Base-by-base conservation (phyloP, 208 protist species). In the Naegleria lovaniensis region DNA sequence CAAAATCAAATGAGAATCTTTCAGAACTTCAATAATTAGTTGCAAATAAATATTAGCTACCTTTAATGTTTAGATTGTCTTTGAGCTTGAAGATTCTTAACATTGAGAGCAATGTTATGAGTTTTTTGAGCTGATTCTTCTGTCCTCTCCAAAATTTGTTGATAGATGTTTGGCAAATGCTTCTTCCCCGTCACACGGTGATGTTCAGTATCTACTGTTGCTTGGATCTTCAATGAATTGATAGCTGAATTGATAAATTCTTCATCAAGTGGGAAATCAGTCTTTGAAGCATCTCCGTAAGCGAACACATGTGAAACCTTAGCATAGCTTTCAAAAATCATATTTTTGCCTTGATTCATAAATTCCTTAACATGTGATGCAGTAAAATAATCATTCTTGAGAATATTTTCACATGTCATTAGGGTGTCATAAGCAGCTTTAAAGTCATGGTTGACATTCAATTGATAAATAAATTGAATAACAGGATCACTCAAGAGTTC, bases 391-490 rank as follows among this genome's bases (percentile, higher is more conserved):
- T 79, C 67, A 79, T 79, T 79, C 67, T 79, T 79, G 1, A 79
- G 6, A 9, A 79, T 36, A 9, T 25, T 36, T 79, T 79, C 67
- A 79, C 25, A 79, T 25, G 67, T 33, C 7, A 79, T 36, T 6
- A 79, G 29, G 36, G 29, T n/a, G 0, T 79, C 67, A 79, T 79
- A n/a, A 13, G 67, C 67, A 29, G 16, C 29, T 25, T 79, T 79
- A 9, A 79, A 79, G 36, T 79, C 67, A 79, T 36, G 29, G n/a
- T 25, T 79, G 29, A 79, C 67, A 79, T 33, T 36, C 29, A 79
- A 79, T 79, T 79, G 67, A 79, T 79, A 79, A 79, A 79, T 79
- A 33, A 79, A 79, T 79, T 79, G 67, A 79, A 79, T 79, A 33
- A 79, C 67, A 36, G 67, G 67, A 79, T 79, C 67, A 79, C 29